Evolutionary conservation across 2,329 filamentous ascomycete species (phyloP).

Genomic region (Camptophora hylomeconis): DNA sequence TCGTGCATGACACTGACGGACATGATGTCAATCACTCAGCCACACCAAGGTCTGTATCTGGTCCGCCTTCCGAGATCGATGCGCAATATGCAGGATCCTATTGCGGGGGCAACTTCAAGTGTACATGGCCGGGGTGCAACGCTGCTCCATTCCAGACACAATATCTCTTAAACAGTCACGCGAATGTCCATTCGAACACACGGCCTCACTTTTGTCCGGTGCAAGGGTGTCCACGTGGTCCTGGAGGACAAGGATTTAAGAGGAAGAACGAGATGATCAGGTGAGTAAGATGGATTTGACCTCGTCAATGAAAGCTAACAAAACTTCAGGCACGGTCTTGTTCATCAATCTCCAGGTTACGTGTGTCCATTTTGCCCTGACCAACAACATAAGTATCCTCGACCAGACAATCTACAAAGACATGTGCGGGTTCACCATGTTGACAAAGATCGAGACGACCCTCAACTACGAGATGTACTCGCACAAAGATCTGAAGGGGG

Average conservation of each 20-base stretch:
- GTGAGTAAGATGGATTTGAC: constrained; percentile 5
- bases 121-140: constrained; percentile 42
- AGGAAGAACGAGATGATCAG: constrained; percentile 56
- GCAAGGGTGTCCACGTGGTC: constrained; percentile 41
- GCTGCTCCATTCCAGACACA: constrained; percentile 51
- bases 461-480: constrained; percentile 66
- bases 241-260: constrained; percentile 55
- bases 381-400: constrained; percentile 83
- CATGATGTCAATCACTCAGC: not conserved
- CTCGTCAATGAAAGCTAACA: not conserved
- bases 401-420: constrained; percentile 89
- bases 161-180: constrained; percentile 47
- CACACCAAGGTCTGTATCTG: not conserved
- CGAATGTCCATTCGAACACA: constrained; percentile 49
- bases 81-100: constrained; percentile 3
- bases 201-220: constrained; percentile 54
- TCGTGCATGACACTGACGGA: constrained; percentile 2
- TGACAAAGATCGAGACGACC: constrained; percentile 82
- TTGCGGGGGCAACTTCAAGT: constrained; percentile 33
- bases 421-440: constrained; percentile 87
- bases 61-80: constrained; percentile 1
- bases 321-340: constrained; percentile 53
- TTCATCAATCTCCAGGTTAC: constrained; percentile 89
- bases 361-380: constrained; percentile 93
- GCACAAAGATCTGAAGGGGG: constrained; percentile 75